Base-by-base conservation (phyloP, 2,329 filamentous ascomycete genomes). In the Penicillium sp. region DNA sequence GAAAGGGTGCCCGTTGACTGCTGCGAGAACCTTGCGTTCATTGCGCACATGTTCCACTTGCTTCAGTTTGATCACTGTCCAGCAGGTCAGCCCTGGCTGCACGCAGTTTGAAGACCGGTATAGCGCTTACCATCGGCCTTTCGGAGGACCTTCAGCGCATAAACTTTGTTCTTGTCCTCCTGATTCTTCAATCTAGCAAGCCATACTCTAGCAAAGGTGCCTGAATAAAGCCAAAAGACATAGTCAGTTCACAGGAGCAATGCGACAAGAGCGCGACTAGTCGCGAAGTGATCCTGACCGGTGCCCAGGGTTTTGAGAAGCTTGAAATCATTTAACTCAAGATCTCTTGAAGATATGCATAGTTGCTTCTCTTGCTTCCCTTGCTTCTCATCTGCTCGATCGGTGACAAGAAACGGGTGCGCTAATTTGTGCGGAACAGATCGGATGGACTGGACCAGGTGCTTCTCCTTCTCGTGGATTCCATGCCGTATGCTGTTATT, bases 41-140 rank as follows among this genome's bases (percentile, higher is more conserved):
- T 84, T 84, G 54, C 80, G 77, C 39, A 84, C 80, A 68, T 84
- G 81, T 68, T 84, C 81, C 52, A 85, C 80, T 60, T 85, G 81
- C 71, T 85, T 84, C 58, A 84, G 69, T 48, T 80, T 79, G 59
- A 77, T 74, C 43, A 77, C 74, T 75, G 49, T 40, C 27, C 28
- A 29, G 44, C 50, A 27, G 27, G 23, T 50, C 47, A 55, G 44
- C 14, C 29, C 11, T 35, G 20, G 28, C 35, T 38, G 37, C 23
- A 43, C 26, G 29, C 42, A 51, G 49, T 9, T n/a, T 22, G 28
- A 18, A n/a, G 22, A 22, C 31, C 6, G 9, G 49, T 29, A 16
- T 16, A 39, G 31, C 32, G 32, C 61, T 56, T 58, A 75, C 72
- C 71, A 58, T 77, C 74, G 28, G 70, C 72, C 58, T 77, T 77